A percentile compares a stretch with the other conserved stretches of the same genome.
Conservation (phyloP, 2,329 filamentous ascomycete genomes). For the Penicillium capsulatum region DNA sequence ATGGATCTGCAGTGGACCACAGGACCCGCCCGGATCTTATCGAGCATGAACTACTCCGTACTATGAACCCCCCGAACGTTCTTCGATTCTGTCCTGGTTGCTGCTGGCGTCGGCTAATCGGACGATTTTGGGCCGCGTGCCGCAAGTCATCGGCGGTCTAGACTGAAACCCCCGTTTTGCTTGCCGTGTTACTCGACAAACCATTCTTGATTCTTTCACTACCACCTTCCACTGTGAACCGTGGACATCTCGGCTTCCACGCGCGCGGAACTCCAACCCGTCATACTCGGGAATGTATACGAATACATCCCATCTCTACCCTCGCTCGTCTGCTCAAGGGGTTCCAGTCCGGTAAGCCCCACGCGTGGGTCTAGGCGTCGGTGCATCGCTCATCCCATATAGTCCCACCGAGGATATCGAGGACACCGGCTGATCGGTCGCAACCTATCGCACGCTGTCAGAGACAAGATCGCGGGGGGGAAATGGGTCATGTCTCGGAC, state of each 20-base stretch:
- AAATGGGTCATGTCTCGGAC: constrained; percentile 20
- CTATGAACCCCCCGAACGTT: no score
- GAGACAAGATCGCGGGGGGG: neutral
- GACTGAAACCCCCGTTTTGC: constrained; percentile 7
- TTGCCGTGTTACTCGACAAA: neutral
- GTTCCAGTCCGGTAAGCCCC: no score
- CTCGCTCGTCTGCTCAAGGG: no score
- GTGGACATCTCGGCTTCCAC: no score
- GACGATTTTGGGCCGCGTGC: neutral
- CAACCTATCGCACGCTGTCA: no score
- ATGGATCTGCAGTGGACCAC: neutral
- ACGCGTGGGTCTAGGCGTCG: no score
- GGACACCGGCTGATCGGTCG: no score
- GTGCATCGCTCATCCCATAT: no score
- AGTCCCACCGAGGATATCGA: no score
- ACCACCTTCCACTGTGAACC: constrained; percentile 1
- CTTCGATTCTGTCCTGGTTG: no score
- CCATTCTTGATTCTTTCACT: neutral
- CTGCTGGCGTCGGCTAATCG: constrained; percentile 1
- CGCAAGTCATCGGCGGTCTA: constrained; percentile 5
- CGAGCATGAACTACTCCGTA: neutral
- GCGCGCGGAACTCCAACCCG: no score
- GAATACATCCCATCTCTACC: neutral
- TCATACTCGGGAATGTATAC: constrained; percentile 7
- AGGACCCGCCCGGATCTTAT: constrained; percentile 7